Percentiles rank a stretch among this genome's conserved stretches.
Conservation (phyloP, 495 filamentous ascomycete genomes). For the Jackrogersella multiformis region DNA sequence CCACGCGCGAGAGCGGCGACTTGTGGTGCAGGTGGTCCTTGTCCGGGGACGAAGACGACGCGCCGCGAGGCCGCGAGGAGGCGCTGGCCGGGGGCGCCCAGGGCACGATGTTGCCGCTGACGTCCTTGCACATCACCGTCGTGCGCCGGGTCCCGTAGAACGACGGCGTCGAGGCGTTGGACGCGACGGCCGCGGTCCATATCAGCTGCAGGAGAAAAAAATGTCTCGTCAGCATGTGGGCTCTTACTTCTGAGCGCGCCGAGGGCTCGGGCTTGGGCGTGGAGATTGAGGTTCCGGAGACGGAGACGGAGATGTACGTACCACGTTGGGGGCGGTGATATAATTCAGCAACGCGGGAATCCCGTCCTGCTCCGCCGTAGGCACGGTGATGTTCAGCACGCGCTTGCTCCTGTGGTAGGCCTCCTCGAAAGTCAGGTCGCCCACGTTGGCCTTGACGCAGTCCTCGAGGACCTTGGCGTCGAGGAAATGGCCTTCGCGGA, state of each 20-base stretch:
- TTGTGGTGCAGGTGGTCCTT: constrained; percentile 69
- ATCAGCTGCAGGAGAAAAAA: constrained; percentile 65
- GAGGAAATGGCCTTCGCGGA: constrained; percentile 81
- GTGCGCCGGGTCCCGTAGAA: constrained; percentile 68
- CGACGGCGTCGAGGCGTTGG: constrained; percentile 78
- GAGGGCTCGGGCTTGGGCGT: background rate
- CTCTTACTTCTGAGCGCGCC: background rate
- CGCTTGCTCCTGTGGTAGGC: constrained; percentile 86
- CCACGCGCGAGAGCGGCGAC: constrained; percentile 82
- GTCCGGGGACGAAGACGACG: constrained; percentile 64
- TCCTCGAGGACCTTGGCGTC: constrained; percentile 85
- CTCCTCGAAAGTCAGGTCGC: constrained; percentile 93
- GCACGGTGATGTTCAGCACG: constrained; percentile 92
- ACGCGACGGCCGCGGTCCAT: constrained; percentile 93
- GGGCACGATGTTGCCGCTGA: constrained; percentile 78
- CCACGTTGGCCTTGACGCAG: constrained; percentile 85
- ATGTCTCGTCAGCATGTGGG: constrained; percentile 22
- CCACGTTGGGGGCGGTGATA: constrained; percentile 92
- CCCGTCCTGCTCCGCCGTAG: constrained; percentile 74
- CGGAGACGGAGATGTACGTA: constrained; percentile 62
- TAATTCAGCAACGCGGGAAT: constrained; percentile 91
- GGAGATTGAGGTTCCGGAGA: background rate
- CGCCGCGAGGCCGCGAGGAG: constrained; percentile 75
- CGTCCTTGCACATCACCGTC: constrained; percentile 83
- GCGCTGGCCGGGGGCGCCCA: constrained; percentile 72